A percentile compares a stretch with the other conserved stretches of the same genome.
Evolutionary conservation across 768 basidiomycete species (phyloP).

Genomic region (Calocybe indica): DNA sequence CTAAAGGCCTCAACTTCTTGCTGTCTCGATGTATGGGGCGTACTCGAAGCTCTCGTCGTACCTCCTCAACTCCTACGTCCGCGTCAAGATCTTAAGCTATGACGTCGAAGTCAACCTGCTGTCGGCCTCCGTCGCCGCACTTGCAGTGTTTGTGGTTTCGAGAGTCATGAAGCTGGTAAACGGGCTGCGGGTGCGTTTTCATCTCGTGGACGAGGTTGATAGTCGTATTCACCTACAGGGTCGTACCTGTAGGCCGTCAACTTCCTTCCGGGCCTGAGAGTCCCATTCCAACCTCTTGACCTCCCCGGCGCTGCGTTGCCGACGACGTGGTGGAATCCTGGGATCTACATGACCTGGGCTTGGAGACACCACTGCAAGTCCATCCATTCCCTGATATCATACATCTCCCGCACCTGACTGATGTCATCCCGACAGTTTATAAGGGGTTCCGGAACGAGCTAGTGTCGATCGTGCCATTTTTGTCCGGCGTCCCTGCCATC

Average conservation of each 20-base stretch:
- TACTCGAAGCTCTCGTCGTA: not conserved
- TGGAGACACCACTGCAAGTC: conserved; percentile 28
- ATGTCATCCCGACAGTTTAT: conserved; percentile 21
- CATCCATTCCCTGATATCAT: not conserved
- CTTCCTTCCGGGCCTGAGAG: conserved; percentile 31
- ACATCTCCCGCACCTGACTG: not conserved
- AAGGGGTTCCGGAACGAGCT: conserved; percentile 29
- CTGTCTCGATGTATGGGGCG: not conserved
- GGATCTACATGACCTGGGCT: conserved; percentile 27
- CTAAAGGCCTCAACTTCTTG: no score
- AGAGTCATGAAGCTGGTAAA: conserved; percentile 22
- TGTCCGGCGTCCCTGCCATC: conserved; percentile 28
- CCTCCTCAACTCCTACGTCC: conserved; percentile 2
- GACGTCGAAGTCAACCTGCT: conserved; percentile 3
- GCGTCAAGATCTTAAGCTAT: conserved; percentile 9
- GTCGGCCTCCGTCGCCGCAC: conserved; percentile 8
- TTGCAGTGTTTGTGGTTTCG: conserved; percentile 22
- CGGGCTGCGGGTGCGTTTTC: conserved; percentile 23
- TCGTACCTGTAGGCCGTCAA: conserved; percentile 22
- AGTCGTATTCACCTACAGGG: not conserved
- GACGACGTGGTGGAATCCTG: conserved; percentile 38
- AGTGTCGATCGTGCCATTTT: conserved; percentile 33
- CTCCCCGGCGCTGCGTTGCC: conserved; percentile 31
- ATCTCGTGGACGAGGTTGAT: not conserved
- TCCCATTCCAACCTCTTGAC: conserved; percentile 34